Evolutionary conservation across 345 rosid genomes (phyloP), one percentile per base, ranked within the genome.

Genomic region (Kandelia obovata): DNA sequence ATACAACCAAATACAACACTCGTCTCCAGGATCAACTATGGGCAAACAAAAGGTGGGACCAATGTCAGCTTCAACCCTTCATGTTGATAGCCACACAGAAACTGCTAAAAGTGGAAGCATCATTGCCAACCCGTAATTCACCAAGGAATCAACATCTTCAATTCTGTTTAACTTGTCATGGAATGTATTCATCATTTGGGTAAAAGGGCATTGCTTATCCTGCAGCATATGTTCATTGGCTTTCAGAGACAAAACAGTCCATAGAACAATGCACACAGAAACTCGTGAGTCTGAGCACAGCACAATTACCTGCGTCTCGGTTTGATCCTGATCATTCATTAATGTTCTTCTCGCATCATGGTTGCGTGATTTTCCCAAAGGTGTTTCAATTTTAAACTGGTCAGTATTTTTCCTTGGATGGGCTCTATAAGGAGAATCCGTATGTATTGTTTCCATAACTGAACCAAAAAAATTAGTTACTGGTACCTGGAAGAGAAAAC

Each of bases 401-500:
- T 64, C 47, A 51, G 78, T 70, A 30, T n/a, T 76, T 71, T 74
- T 80, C 67, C 73, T 78, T 68, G 80, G 59, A 17, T 13, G 64
- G 62, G 78, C 83, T 69, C 59, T 61, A 79, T 95, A 95, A 47
- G 96, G 86, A 66, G 82, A 85, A 75, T 87, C 92, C 27, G 97
- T 92, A 72, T 86, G 92, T 58, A 90, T 73, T 10, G 96, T 88
- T 85, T 95, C 97, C 99, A 92, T 92, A 58, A 95, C 96, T 7
- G 98, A 95, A 61, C 97, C 98, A 30, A 92, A 95, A 88, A 95
- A 92, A 78, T 88, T 92, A 4, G 98, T 95, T 75, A 92, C 98
- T 0, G 98, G 94, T 62, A 90, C 98, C 98, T 95, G 20, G n/a
- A 37, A 71, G 62, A 77, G 61, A 70, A 35, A 64, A 6, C 3